Evolutionary conservation across 179 eudicot genomes (phyloP), one percentile per base, ranked within the genome.

Genomic region (Beta macrorhiza): DNA sequence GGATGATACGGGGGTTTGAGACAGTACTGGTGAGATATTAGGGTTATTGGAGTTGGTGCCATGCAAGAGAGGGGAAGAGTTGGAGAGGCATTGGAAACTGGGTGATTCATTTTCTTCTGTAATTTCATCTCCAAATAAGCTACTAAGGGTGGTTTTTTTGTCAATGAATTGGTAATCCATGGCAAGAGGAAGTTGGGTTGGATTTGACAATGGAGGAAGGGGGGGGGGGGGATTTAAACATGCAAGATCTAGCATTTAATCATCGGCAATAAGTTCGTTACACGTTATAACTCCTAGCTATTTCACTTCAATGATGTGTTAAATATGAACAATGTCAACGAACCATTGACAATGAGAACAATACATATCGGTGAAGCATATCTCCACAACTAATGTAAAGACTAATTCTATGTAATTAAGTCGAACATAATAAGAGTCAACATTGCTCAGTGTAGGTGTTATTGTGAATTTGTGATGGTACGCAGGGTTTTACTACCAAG

Each of bases 1-100:
- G 5, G 89, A 88, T 20, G 91, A 84, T 2, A 78, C 84, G 5
- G 32, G 59, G 20, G 44, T 79, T 17, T 25, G 76, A 70, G 76
- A 9, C 7, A 22, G 15, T 42, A 56, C 1, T 4, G 53, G 3
- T 49, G 44, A 79, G 42, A 44, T 3, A n/a, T 79, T 7, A 14
- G 55, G 17, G 82, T 57, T 49, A 49, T 5, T 71, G 61, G n/a
- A 16, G 19, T 57, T 56, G 70, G 68, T 70, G 76, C 42, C 68
- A 59, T 70, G 76, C 15, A 37, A 55, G 15, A 29, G 67, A 58
- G 76, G 76, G 73, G 42, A 55, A 14, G 44, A 6, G 12, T 79
- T 69, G 12, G 51, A 17, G 22, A 55, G 16, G 67, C 58, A 68
- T 14, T 8, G 29, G 16, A 47, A 14, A 15, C 10, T 13, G 53